These are phyloP conservation scores for Beauveria rudraprayagi DNA, from an alignment of 2,329 filamentous ascomycete genomes.

Conservation along the genomic window DNA sequence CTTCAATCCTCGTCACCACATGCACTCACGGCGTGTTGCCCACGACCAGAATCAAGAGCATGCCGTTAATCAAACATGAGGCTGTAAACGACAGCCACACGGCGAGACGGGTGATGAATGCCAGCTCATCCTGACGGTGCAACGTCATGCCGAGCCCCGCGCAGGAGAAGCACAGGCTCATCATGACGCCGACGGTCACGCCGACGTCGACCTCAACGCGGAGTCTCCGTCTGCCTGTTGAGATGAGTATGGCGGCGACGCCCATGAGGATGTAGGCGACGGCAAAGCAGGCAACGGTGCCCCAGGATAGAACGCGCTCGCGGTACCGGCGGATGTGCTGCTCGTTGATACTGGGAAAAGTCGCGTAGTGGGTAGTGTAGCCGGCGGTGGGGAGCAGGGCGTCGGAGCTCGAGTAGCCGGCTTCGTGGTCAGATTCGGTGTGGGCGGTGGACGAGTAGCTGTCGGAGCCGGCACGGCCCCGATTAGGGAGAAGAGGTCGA, in stretches of 20 bases:
- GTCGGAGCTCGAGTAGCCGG: constrained; percentile 46
- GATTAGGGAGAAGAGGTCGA: constrained; percentile 19
- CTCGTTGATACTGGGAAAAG: constrained; percentile 43
- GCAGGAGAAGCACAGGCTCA: constrained; percentile 56
- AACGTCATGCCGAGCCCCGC: constrained; percentile 52
- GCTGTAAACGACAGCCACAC: constrained; percentile 29
- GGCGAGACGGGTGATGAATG: constrained; percentile 34
- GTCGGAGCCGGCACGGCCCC: constrained; percentile 18
- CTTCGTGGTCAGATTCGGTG: constrained; percentile 36
- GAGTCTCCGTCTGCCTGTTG: constrained; percentile 59
- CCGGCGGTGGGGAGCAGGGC: constrained; percentile 37
- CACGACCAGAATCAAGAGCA: constrained; percentile 34
- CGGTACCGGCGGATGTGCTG: constrained; percentile 42
- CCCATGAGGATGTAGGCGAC: constrained; percentile 55
- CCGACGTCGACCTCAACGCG: constrained; percentile 66
- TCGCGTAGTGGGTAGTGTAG: constrained; percentile 47
- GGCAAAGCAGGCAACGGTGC: constrained; percentile 45
- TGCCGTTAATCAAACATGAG: constrained; percentile 35
- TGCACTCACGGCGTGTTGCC: constrained; percentile 27
- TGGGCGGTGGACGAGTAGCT: constrained; percentile 25
- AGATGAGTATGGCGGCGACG: constrained; percentile 57
- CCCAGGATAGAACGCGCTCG: constrained; percentile 48
- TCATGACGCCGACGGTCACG: constrained; percentile 60
- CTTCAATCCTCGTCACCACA: no score
- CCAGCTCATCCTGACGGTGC: constrained; percentile 38